Percentiles rank a stretch among this genome's conserved stretches.
These are phyloP conservation scores for Diaporthe citrichinensis DNA, from an alignment of 2,329 filamentous ascomycete genomes.

Conservation along the genomic window DNA sequence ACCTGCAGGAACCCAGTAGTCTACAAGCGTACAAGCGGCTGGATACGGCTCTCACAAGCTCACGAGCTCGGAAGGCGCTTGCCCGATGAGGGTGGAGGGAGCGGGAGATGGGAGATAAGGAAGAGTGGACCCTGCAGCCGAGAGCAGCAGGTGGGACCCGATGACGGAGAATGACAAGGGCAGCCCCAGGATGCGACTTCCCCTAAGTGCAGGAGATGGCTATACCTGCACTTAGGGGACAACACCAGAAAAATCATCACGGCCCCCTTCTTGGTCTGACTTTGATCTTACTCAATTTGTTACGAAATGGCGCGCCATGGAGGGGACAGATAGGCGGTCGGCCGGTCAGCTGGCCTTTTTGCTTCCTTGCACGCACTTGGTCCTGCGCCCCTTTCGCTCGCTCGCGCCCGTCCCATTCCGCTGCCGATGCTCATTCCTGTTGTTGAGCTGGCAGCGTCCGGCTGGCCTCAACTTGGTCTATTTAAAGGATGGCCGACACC, in stretches of 20 bases:
- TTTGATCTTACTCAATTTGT: conserved; percentile 36
- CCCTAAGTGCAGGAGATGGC: conserved; percentile 36
- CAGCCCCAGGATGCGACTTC: conserved; percentile 21
- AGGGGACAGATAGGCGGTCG: conserved; percentile 32
- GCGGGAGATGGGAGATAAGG: background rate
- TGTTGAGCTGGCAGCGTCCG: background rate
- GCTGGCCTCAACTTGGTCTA: conserved; percentile 2
- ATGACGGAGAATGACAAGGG: conserved; percentile 25
- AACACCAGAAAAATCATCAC: conserved; percentile 39
- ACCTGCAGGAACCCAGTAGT: background rate
- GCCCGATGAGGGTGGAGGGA: background rate
- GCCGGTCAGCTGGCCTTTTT: background rate
- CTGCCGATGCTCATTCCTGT: background rate
- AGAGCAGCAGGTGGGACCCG: conserved; percentile 34
- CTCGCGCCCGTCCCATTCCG: conserved; percentile 1
- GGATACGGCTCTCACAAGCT: conserved; percentile 12
- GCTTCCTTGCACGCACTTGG: background rate
- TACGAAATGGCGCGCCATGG: conserved; percentile 24
- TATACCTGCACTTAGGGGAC: conserved; percentile 38
- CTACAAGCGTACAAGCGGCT: background rate
- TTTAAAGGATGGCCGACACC: conserved; percentile 26
- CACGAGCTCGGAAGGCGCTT: background rate
- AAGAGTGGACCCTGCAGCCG: conserved; percentile 9
- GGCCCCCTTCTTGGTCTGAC: conserved; percentile 31
- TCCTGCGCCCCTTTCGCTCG: conserved; percentile 21